Evolutionary conservation across 164 flowering plant species (phyloP).

Genomic region (Umbellularia californica): DNA sequence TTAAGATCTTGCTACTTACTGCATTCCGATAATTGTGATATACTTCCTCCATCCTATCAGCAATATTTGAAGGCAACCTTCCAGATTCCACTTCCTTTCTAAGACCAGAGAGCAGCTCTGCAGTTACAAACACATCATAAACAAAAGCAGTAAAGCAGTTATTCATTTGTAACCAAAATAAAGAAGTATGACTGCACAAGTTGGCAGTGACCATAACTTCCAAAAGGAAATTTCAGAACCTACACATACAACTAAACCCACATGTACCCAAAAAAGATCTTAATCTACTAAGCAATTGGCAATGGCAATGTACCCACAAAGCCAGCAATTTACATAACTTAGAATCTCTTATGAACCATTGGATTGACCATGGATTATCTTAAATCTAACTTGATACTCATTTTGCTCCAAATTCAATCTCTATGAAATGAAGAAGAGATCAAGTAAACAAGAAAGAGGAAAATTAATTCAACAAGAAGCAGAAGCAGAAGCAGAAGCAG

Average conservation of each 20-base stretch:
- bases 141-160: background rate
- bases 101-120: constrained; percentile 72
- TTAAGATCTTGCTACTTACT: constrained; percentile 40
- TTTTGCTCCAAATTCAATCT: too few species aligned
- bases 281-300: too few species aligned
- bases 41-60: constrained; percentile 73
- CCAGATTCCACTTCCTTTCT: constrained; percentile 66
- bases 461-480: background rate
- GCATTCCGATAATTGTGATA: constrained; percentile 77
- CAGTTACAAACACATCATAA: constrained; percentile 5
- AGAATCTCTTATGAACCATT: too few species aligned
- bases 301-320: too few species aligned
- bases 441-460: background rate
- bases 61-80: constrained; percentile 63
- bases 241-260: background rate
- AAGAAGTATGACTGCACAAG: background rate
- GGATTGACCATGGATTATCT: too few species aligned
- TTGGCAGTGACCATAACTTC: background rate
- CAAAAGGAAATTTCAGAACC: background rate
- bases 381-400: too few species aligned
- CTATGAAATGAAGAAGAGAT: too few species aligned
- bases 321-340: too few species aligned
- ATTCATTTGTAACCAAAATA: background rate
- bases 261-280: too few species aligned
- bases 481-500: too few species aligned